phyloP scores from a whole-genome alignment of 495 filamentous ascomycete genomes.

The Collariella sp. region DNA sequence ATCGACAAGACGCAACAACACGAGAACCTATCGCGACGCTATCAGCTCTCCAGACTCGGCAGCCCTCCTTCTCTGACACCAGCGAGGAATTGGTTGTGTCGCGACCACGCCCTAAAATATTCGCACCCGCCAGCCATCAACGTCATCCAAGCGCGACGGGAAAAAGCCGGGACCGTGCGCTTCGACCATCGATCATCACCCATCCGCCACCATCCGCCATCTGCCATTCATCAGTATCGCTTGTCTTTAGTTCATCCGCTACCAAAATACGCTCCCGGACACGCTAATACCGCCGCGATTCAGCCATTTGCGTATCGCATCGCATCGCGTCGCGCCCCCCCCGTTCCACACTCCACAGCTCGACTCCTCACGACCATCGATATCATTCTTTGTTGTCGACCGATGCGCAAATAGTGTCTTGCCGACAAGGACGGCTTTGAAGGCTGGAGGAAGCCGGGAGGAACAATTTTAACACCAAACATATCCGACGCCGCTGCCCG shows the following conservation, averaged over 20 bases:
- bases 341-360: not conserved
- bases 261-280: too few species aligned
- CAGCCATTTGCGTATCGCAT: not conserved
- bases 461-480: not conserved
- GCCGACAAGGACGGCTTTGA: too few species aligned
- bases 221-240: not conserved
- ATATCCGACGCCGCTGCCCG: not conserved
- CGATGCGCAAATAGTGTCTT: not conserved
- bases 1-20: not conserved
- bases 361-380: not conserved
- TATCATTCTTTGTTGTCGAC: not conserved
- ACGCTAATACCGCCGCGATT: not conserved
- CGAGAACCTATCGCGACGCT: constrained; percentile 1
- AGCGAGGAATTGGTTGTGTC: not conserved
- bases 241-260: not conserved
- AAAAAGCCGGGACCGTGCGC: too few species aligned
- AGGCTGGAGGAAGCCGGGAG: not conserved
- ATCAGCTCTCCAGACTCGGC: not conserved
- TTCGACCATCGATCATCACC: not conserved
- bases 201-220: not conserved
- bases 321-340: too few species aligned
- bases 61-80: too few species aligned
- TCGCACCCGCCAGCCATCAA: not conserved
- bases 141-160: not conserved
- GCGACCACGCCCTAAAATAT: not conserved